These are phyloP conservation scores for Kewa caespitosa DNA, from an alignment of 179 eudicot genomes.

Conservation along the genomic window DNA sequence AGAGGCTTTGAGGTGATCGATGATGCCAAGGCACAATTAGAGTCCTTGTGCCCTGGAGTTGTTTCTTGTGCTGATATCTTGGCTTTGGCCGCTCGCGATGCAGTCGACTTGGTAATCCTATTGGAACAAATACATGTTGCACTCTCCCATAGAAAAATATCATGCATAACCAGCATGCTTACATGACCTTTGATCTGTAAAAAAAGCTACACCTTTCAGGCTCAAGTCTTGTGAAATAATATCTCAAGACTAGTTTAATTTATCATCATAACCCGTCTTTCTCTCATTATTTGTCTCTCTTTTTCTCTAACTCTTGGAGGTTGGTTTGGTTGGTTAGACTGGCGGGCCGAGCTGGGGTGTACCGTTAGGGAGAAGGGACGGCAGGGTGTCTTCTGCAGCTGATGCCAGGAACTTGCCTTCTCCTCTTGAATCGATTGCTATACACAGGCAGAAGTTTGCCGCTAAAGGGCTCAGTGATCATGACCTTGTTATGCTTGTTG, in stretches of 20 bases:
- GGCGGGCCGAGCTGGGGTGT: slow-evolving; percentile 76
- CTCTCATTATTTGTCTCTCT: background rate
- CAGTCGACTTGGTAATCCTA: slow-evolving; percentile 59
- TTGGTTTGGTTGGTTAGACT: slow-evolving; percentile 35
- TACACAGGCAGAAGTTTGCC: slow-evolving; percentile 67
- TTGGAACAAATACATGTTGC: too few relatives aligned
- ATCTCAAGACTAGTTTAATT: too few relatives aligned
- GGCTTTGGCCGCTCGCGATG: slow-evolving; percentile 73
- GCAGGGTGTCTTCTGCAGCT: slow-evolving; percentile 49
- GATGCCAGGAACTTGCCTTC: slow-evolving; percentile 56
- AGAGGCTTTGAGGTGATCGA: slow-evolving; percentile 73
- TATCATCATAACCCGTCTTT: too few relatives aligned
- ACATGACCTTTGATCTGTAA: too few relatives aligned
- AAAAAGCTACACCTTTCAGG: too few relatives aligned
- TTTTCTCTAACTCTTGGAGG: background rate
- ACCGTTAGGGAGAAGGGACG: slow-evolving; percentile 78
- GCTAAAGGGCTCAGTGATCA: slow-evolving; percentile 74
- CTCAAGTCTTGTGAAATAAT: too few relatives aligned
- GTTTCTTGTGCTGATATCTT: slow-evolving; percentile 83
- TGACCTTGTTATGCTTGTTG: slow-evolving; percentile 75
- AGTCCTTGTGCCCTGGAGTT: slow-evolving; percentile 59
- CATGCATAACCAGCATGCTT: background rate
- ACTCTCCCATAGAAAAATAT: background rate
- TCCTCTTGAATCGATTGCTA: slow-evolving; percentile 52
- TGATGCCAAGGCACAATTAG: slow-evolving; percentile 63